phyloP scores from a whole-genome alignment of 2,329 filamentous ascomycete genomes.

The Davidsoniella eucalypti region DNA sequence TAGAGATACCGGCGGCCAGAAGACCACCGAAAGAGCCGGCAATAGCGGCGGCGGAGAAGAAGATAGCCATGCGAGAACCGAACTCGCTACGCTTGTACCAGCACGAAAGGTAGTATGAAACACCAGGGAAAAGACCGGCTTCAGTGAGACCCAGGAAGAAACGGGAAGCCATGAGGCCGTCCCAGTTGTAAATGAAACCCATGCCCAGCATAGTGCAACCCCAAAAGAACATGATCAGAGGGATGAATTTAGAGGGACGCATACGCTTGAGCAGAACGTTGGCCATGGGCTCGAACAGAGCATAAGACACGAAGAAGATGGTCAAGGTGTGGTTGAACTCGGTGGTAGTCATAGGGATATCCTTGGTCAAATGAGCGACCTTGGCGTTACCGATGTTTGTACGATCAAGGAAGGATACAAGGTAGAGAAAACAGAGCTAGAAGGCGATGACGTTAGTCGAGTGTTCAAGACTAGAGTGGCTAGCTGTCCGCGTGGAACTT shows the following conservation, averaged over 20 bases:
- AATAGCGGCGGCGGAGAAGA: constrained; percentile 69
- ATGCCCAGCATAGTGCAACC: constrained; percentile 53
- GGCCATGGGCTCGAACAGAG: constrained; percentile 60
- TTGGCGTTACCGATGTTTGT: constrained; percentile 65
- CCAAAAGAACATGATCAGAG: constrained; percentile 62
- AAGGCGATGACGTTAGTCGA: background rate
- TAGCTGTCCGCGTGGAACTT: background rate
- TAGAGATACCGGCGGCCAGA: constrained; percentile 52
- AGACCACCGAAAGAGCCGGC: constrained; percentile 65
- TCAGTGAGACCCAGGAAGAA: constrained; percentile 61
- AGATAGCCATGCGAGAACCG: constrained; percentile 62
- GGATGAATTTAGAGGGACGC: constrained; percentile 63
- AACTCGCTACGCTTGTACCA: constrained; percentile 74
- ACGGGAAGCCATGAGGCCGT: constrained; percentile 47
- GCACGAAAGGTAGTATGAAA: constrained; percentile 67
- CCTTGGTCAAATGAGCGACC: constrained; percentile 34
- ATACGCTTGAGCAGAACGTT: constrained; percentile 66
- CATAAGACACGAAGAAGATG: constrained; percentile 78
- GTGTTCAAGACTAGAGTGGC: background rate
- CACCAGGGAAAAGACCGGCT: constrained; percentile 58
- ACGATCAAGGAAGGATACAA: constrained; percentile 57
- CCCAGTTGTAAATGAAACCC: constrained; percentile 48
- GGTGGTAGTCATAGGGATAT: constrained; percentile 43
- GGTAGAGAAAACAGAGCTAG: constrained; percentile 51
- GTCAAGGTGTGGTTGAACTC: constrained; percentile 63